Conservation (phyloP, 306 rosid species). For the Glycyrrhiza uralensis region DNA sequence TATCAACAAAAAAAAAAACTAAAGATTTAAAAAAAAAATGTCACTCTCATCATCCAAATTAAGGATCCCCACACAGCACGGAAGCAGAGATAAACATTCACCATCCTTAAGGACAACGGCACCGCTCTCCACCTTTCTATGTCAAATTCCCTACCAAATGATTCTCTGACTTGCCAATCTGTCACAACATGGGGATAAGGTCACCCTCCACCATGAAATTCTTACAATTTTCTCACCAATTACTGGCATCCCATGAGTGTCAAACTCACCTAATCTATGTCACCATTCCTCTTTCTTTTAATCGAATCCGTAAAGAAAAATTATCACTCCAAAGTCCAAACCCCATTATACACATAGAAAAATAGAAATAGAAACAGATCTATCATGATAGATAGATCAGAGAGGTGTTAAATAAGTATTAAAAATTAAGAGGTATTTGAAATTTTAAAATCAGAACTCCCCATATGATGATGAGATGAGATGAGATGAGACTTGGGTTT, state of each 20-base stretch:
- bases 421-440: too few relatives aligned
- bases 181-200: not conserved
- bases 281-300: not conserved
- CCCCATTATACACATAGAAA: too few relatives aligned
- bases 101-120: constrained; percentile 28
- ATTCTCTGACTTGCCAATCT: not conserved
- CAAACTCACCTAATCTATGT: not conserved
- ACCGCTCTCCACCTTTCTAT: constrained; percentile 34
- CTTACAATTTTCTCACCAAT: not conserved
- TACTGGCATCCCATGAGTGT: not conserved
- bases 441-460: too few relatives aligned
- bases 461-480: too few relatives aligned
- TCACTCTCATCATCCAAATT: constrained; percentile 30
- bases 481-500: too few relatives aligned
- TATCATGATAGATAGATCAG: too few relatives aligned
- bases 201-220: not conserved
- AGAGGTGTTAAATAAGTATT: too few relatives aligned
- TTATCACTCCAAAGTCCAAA: too few relatives aligned
- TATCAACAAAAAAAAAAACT: too few relatives aligned
- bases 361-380: too few relatives aligned
- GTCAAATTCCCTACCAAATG: constrained; percentile 23
- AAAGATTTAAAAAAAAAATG: too few relatives aligned
- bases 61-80: constrained; percentile 24
- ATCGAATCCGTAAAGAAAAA: not conserved
- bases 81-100: constrained; percentile 10